A percentile compares a stretch with the other conserved stretches of the same genome.
phyloP scores from a whole-genome alignment of 2,329 filamentous ascomycete genomes.

The Neophaeococcomyces mojaviensis region DNA sequence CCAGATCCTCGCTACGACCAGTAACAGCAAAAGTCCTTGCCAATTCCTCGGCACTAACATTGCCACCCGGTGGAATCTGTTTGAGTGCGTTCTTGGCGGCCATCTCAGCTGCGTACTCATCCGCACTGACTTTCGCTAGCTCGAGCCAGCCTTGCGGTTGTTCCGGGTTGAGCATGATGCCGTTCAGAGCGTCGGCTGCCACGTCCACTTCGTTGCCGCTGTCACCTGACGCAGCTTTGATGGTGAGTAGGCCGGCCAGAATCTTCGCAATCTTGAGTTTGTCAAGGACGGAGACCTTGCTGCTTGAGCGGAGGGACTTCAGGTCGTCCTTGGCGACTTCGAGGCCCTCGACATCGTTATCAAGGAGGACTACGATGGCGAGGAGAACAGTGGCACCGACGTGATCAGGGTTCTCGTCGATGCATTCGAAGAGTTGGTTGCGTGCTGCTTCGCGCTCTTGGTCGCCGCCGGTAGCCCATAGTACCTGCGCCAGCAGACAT shows the following conservation, averaged over 20 bases:
- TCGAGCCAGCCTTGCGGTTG: conserved; percentile 75
- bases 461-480: conserved; percentile 81
- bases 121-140: conserved; percentile 51
- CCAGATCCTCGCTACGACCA: conserved; percentile 62
- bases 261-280: conserved; percentile 66
- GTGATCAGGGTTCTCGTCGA: conserved; percentile 67
- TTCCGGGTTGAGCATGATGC: conserved; percentile 73
- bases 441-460: conserved; percentile 68
- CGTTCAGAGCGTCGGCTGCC: conserved; percentile 60
- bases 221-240: conserved; percentile 44
- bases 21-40: conserved; percentile 68
- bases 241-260: conserved; percentile 62
- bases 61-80: conserved; percentile 64
- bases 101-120: conserved; percentile 58
- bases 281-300: conserved; percentile 55
- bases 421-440: conserved; percentile 69
- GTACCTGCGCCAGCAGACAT: conserved; percentile 79
- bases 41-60: conserved; percentile 61
- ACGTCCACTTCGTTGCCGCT: conserved; percentile 37
- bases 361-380: conserved; percentile 74
- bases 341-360: conserved; percentile 68
- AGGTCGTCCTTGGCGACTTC: conserved; percentile 77
- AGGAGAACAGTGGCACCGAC: conserved; percentile 73
- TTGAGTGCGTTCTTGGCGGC: conserved; percentile 70
- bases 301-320: conserved; percentile 60